These are phyloP conservation scores for Pseudoturritis turrita DNA, from an alignment of 345 rosid species.

Conservation along the genomic window DNA sequence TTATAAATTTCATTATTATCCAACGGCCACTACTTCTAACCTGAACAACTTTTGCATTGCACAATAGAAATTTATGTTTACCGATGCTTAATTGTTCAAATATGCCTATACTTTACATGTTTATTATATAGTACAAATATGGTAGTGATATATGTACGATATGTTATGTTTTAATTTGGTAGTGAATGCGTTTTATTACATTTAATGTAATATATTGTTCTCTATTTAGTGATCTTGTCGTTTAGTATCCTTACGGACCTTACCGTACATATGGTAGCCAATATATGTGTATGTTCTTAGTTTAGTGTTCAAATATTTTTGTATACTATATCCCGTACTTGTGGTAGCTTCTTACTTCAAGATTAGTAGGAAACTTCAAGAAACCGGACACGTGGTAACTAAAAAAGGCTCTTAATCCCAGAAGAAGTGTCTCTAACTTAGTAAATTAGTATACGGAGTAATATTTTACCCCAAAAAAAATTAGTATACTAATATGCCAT, in stretches of 20 bases:
- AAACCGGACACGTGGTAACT: not conserved
- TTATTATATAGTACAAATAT: no score
- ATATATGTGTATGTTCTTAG: not conserved
- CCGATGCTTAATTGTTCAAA: not conserved
- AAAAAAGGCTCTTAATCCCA: no score
- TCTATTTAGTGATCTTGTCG: not conserved
- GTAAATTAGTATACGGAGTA: no score
- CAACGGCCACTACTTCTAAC: conserved; percentile 13
- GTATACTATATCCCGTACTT: no score
- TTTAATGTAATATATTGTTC: not conserved
- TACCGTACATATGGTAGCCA: not conserved
- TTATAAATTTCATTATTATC: not conserved
- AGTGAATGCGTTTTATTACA: not conserved
- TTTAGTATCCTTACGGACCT: no score
- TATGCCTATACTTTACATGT: not conserved
- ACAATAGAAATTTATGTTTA: not conserved
- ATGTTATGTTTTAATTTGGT: no score
- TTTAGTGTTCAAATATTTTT: not conserved
- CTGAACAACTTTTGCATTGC: not conserved
- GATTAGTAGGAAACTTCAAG: not conserved
- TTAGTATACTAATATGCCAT: no score
- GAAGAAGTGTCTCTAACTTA: no score
- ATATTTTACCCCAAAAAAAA: no score
- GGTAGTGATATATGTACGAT: no score
- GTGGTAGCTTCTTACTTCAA: not conserved